Evolutionary conservation across 768 basidiomycete species (phyloP).

Genomic region (Lentinus tigrinus): DNA sequence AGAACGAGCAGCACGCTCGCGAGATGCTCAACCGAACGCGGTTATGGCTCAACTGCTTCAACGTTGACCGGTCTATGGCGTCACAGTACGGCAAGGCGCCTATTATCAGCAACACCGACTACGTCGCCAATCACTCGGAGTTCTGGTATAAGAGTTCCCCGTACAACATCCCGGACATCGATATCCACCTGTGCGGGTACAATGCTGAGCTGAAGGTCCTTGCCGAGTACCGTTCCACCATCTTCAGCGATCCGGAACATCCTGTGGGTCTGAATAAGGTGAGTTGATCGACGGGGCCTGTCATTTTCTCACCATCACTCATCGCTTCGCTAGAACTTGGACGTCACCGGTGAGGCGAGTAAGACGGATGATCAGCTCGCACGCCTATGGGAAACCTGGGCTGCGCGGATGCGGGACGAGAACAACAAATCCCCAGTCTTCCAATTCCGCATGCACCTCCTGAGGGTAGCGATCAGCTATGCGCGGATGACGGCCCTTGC

Average conservation of each 20-base stretch:
- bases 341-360: constrained; percentile 63
- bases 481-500: constrained; percentile 40
- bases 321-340: constrained; percentile 45
- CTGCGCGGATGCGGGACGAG: constrained; percentile 41
- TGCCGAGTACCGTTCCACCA: constrained; percentile 55
- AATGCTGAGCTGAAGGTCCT: constrained; percentile 71
- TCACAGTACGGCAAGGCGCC: constrained; percentile 87
- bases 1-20: constrained; percentile 78
- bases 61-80: constrained; percentile 85
- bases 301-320: background rate
- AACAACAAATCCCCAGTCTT: constrained; percentile 56
- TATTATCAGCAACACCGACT: constrained; percentile 75
- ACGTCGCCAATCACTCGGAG: constrained; percentile 67
- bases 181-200: constrained; percentile 79
- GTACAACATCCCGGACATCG: constrained; percentile 70
- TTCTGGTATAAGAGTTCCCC: constrained; percentile 70
- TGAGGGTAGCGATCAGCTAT: constrained; percentile 31
- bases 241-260: constrained; percentile 72
- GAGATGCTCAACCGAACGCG: constrained; percentile 89
- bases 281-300: background rate
- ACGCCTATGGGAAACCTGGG: constrained; percentile 55
- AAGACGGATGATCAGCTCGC: constrained; percentile 72
- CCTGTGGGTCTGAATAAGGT: constrained; percentile 80
- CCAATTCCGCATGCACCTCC: constrained; percentile 28
- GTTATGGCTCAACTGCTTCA: constrained; percentile 88